Evolutionary conservation across 2,329 filamentous ascomycete genomes (phyloP), one percentile per base, ranked within the genome.

Genomic region (Cercospora beticola): DNA sequence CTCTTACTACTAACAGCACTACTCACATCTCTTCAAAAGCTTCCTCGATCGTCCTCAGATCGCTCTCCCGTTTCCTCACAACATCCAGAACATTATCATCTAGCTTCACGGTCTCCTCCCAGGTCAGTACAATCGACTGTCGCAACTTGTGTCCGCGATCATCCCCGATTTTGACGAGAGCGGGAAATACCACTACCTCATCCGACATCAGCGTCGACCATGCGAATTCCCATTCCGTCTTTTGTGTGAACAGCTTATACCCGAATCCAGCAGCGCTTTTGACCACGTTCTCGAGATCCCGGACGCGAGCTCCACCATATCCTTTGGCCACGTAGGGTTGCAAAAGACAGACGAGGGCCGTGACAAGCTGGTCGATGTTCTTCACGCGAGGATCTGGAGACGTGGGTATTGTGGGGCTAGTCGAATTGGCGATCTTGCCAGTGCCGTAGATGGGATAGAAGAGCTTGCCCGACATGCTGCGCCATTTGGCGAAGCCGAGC

Each of bases 191-290:
- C 5, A 70, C 68, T 28, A 72, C 40, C 63, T 70, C 70, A 60
- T 70, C 68, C 33, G 40, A 21, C 54, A 64, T 63, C 40, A 69
- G 36, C 52, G 54, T 68, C 36, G 57, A 43, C 72, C 72, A 73
- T n/a, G 66, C 72, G 33, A 74, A 72, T 8, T 65, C 66, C 72
- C 72, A 74, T 43, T 68, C 63, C 23, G 67, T 68, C 14, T 64
- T 63, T 60, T 72, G 69, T 30, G 64, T 64, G 28, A 74, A 72
- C 40, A 74, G 49, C 64, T 65, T 69, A 18, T 63, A 72, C 14
- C 68, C 70, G 30, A 72, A 68, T n/a, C 62, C 59, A 14, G 72
- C 71, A 30, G 67, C 71, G 3, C 31, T 36, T 40, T 59, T 68
- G 23, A 72, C 52, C 52, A 72, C 66, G 43, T 54, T 66, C 58